Evolutionary conservation across 192 early-diverging fungal species (phyloP), one percentile per base, ranked within the genome.

Genomic region (Paraglomus brasilianum): DNA sequence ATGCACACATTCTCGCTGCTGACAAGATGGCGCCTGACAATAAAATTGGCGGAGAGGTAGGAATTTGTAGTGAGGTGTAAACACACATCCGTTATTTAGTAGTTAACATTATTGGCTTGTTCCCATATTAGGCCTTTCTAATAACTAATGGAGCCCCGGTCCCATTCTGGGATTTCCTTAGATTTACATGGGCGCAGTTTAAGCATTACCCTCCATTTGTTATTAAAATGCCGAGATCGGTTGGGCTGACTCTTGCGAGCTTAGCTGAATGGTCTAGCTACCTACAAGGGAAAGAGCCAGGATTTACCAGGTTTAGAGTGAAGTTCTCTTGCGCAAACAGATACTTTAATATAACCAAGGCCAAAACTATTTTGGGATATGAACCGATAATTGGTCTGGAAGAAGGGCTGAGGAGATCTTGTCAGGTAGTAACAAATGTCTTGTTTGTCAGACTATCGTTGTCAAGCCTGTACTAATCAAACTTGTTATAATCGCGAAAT

Each of bases 121-220:
- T 81, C 1, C 39, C 57, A 17, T 80, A 80, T 4, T 77, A 95
- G 81, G 91, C 86, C 19, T 98, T 93, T 78, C 88, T 91, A 73
- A 87, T 98, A 63, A 98, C 95, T 60, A 95, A 96, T 66, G 94
- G 93, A 51, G 84, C 91, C 8, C 94, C 94, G 42, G 83, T 90
- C 21, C 88, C 88, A 24, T 95, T 95, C 80, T 96, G 93, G 94
- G 92, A 95, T 69, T 87, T 93, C 69, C 86, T 91, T 68, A 83
- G 85, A 47, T 78, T 90, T 24, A 72, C 91, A 17, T 89, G 87
- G 87, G 80, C 78, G 1, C 78, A 86, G 73, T 83, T 84, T 55
- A 81, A 80, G 9, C 73, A 82, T 38, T 76, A 77, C 39, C 79
- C 87, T 1, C 85, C 90, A 8, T 81, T 78, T 44, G 68, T 82